A percentile compares a stretch with the other conserved stretches of the same genome.
These are phyloP conservation scores for Cyclotella distinguenda DNA, from an alignment of 108 stramenopile genomes.

Conservation along the genomic window DNA sequence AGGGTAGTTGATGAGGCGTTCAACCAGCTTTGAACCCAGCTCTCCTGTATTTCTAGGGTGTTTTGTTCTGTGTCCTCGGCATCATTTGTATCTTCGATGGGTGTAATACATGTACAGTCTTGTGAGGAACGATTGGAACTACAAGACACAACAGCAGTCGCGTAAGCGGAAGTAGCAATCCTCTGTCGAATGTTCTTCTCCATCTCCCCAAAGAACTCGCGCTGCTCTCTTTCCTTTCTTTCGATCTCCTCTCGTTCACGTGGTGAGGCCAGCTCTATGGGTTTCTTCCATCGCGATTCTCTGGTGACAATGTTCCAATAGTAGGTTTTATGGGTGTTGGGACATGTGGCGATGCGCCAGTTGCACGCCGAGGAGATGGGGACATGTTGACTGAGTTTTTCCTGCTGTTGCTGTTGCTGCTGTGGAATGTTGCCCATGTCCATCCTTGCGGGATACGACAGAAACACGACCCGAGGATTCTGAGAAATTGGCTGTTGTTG, in stretches of 20 bases:
- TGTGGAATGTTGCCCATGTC: background rate
- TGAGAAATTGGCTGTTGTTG: no score
- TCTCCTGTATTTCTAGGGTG: conserved; percentile 9
- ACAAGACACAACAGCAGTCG: no score
- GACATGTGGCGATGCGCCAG: conserved; percentile 82
- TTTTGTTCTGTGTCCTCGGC: background rate
- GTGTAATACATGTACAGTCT: background rate
- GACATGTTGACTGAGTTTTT: no score
- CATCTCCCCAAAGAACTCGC: conserved; percentile 89
- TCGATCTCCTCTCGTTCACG: conserved; percentile 63
- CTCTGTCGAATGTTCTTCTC: conserved; percentile 77
- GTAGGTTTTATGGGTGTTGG: conserved; percentile 79
- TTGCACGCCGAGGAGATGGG: no score
- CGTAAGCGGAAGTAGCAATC: no score
- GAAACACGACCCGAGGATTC: no score
- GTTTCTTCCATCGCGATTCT: conserved; percentile 96
- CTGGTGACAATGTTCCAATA: conserved; percentile 89
- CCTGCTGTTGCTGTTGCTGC: background rate
- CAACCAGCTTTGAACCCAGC: conserved; percentile 14
- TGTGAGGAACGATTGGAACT: background rate
- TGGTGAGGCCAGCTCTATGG: conserved; percentile 64
- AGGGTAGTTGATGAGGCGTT: background rate
- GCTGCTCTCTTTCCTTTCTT: conserved; percentile 69
- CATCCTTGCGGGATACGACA: background rate
- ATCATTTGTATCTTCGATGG: conserved; percentile 5